Evolutionary conservation across 768 basidiomycete species (phyloP).

Genomic region (Auricularia auricula-judae): DNA sequence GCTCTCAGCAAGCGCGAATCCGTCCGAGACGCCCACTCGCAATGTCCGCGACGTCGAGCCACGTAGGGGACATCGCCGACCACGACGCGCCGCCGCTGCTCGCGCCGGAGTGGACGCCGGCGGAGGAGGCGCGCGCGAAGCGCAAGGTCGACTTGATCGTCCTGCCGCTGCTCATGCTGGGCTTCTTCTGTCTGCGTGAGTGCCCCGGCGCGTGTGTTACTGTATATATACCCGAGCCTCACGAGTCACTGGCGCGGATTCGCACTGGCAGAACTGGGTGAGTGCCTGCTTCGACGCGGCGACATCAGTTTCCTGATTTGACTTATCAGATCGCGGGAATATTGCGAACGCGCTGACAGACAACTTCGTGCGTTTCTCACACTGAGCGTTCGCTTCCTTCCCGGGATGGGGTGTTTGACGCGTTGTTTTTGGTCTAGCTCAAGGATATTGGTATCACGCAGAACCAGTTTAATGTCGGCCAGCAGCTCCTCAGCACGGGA

Average conservation of each 20-base stretch:
- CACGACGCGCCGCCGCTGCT: neutral
- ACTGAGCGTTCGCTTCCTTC: too few relatives aligned
- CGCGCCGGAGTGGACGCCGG: neutral
- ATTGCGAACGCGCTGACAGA: neutral
- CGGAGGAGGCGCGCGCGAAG: neutral
- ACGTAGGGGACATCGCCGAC: neutral
- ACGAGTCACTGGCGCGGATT: neutral
- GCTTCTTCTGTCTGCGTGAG: neutral
- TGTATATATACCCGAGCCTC: neutral
- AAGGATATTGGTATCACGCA: neutral
- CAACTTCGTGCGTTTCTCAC: neutral
- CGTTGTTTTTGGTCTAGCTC: neutral
- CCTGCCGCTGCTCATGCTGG: neutral
- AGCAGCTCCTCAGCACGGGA: neutral
- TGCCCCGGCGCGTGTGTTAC: neutral
- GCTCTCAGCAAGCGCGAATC: neutral
- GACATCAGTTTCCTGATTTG: neutral
- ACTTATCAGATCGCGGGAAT: neutral
- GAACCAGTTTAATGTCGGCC: neutral
- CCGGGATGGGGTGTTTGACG: too few relatives aligned
- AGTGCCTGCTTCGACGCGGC: neutral
- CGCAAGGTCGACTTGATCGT: slow-evolving; percentile 1
- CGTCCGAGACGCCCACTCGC: neutral
- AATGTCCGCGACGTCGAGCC: neutral
- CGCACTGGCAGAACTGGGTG: neutral